Percentiles rank a stretch among this genome's conserved stretches.
Conservation (phyloP, 83 land plant genomes). For the Diphasiastrum complanatum region DNA sequence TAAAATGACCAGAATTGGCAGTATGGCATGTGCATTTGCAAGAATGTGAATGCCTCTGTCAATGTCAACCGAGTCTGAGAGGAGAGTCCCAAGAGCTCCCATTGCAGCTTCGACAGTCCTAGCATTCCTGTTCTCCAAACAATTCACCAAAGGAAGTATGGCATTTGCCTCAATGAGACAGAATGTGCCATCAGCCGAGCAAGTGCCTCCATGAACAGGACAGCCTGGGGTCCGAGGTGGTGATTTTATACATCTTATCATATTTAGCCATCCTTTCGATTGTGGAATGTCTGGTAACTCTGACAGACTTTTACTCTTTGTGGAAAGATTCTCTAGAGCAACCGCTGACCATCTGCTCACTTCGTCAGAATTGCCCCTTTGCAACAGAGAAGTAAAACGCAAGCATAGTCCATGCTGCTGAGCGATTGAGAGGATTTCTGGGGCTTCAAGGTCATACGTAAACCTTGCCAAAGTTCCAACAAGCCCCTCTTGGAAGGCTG, state of each 20-base stretch:
- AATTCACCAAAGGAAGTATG: constrained; percentile 59
- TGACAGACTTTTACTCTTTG: constrained; percentile 52
- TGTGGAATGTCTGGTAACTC: constrained; percentile 46
- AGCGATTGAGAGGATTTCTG: constrained; percentile 43
- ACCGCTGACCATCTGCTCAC: constrained; percentile 69
- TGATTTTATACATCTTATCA: constrained; percentile 49
- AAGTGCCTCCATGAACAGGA: constrained; percentile 63
- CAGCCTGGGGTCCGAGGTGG: constrained; percentile 55
- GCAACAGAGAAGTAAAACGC: constrained; percentile 63
- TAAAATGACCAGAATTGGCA: constrained; percentile 67
- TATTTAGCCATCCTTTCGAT: constrained; percentile 35
- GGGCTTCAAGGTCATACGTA: constrained; percentile 58
- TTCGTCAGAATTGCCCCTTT: constrained; percentile 64
- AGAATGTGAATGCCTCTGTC: constrained; percentile 64
- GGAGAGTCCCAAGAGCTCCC: constrained; percentile 68
- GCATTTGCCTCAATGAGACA: constrained; percentile 77
- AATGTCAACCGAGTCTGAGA: constrained; percentile 60
- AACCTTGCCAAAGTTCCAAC: constrained; percentile 71
- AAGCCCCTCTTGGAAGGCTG: constrained; percentile 69
- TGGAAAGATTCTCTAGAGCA: constrained; percentile 81
- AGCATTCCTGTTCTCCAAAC: constrained; percentile 69
- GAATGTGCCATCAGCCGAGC: constrained; percentile 68
- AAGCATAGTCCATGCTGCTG: constrained; percentile 55
- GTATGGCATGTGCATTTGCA: constrained; percentile 53
- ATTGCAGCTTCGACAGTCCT: constrained; percentile 78